Evolutionary conservation across 1,139 yeast genomes (phyloP), one percentile per base, ranked within the genome.

Genomic region (Suhomyces terraborum): DNA sequence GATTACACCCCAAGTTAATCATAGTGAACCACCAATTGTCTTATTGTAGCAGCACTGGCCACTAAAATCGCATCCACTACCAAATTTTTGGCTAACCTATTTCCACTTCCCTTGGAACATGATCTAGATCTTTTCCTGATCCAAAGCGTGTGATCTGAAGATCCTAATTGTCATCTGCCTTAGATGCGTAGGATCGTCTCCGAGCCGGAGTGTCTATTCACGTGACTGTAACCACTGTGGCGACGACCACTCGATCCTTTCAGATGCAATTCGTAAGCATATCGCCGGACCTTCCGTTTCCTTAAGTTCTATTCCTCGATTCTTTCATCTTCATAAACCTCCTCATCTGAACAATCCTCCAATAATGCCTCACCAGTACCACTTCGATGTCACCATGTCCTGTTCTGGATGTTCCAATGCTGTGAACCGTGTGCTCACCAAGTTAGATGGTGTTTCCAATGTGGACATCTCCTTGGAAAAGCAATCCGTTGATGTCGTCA

Each of bases 341-440:
- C 38, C 8, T 9, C 8, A 13, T 6, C 36, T 10, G 9, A 17
- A n/a, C 13, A 8, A 28, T 5, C 8, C 8, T 10, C 13, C 9
- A 6, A 46, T 38, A 40, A 75, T 73, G 78, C 59, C 77, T 40
- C 79, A 80, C 62, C 77, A 82, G 54, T 87, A 84, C 62, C 86
- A 84, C 54, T 88, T 79, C 61, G 77, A 86, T 48, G 96, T 88
- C 41, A 66, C 81, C 36, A 88, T 88, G 96, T 56, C 85, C 46
- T 88, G 96, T 58, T 77, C 86, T 9, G 87, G 97, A 22, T 93
- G 98, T 66, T 85, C 95, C 14, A 80, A 77, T 43, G 97, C 98
- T 8, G 87, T 93, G 39, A 80, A 82, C 61, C 79, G 89, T 55
- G 98, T 82, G 0, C 75, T 93, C 44, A 75, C 72, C 41, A 80